Conservation (phyloP, 2,329 filamentous ascomycete species). For the Claviceps pazoutovae region DNA sequence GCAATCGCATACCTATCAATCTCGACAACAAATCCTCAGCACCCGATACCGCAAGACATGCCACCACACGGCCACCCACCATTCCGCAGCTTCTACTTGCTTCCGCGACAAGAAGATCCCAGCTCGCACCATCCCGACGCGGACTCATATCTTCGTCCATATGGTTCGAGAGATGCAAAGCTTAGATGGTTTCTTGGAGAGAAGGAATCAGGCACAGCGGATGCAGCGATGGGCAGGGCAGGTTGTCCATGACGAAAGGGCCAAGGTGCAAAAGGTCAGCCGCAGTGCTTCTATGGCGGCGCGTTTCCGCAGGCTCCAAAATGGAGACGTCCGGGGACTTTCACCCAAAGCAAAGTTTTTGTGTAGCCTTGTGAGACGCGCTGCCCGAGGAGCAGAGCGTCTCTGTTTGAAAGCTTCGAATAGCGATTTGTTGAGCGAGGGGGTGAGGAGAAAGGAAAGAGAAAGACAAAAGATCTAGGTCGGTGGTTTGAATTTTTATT, state of each 20-base stretch:
- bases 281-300: conserved; percentile 99
- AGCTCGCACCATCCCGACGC: conserved; percentile 15
- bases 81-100: conserved; percentile 16
- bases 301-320: conserved; percentile 70
- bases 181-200: not conserved
- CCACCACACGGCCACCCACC: conserved; percentile 36
- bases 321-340: conserved; percentile 92
- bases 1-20: conserved; percentile 99
- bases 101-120: conserved; percentile 5
- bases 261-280: conserved; percentile 58
- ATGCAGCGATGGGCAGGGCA: conserved; percentile 33
- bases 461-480: conserved; percentile 8
- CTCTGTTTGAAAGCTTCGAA: conserved; percentile 97
- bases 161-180: conserved; percentile 27
- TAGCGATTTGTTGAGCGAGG: conserved; percentile 99
- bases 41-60: conserved; percentile 26
- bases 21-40: conserved; percentile 71
- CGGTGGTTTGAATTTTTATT: conserved; percentile 14
- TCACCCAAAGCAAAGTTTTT: conserved; percentile 77
- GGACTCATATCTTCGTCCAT: conserved; percentile 90
- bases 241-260: conserved; percentile 26
- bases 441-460: conserved; percentile 33
- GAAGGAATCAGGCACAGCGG: conserved; percentile 11
- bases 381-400: conserved; percentile 15
- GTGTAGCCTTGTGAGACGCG: conserved; percentile 20